Conservation (phyloP, 495 filamentous ascomycete species). For the Hyaloscypha finlandica region DNA sequence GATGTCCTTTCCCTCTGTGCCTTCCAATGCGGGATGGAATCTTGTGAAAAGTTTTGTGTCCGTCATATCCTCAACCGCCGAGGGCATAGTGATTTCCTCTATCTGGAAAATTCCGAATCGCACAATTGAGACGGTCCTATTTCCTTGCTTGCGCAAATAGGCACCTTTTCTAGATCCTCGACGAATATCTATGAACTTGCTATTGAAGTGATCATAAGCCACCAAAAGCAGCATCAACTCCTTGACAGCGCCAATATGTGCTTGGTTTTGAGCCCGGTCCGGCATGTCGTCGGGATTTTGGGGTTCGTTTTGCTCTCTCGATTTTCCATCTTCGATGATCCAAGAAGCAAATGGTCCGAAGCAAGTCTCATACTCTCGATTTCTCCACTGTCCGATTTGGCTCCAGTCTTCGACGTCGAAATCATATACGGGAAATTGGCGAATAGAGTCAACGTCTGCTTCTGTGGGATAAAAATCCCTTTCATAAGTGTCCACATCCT, state of each 20-base stretch:
- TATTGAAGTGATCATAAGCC: conserved; percentile 24
- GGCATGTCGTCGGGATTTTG: conserved; percentile 12
- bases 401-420: conserved; percentile 20
- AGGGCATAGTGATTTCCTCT: conserved; percentile 21
- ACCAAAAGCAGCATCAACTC: conserved; percentile 22
- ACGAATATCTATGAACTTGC: conserved; percentile 11
- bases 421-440: conserved; percentile 22
- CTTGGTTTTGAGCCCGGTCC: conserved; percentile 10
- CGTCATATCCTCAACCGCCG: conserved; percentile 14
- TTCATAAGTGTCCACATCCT: too few species aligned
- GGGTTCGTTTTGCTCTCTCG: conserved; percentile 10
- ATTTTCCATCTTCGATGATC: conserved; percentile 23
- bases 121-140: conserved; percentile 19
- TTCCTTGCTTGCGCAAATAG: conserved; percentile 15
- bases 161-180: conserved; percentile 2
- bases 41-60: background rate
- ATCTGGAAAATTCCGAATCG: conserved; percentile 22
- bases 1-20: conserved; percentile 16
- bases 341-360: conserved; percentile 25
- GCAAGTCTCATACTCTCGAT: conserved; percentile 20
- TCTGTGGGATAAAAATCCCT: conserved; percentile 14
- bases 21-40: conserved; percentile 14
- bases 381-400: conserved; percentile 19
- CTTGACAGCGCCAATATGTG: conserved; percentile 17
- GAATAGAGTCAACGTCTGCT: conserved; percentile 17